phyloP scores from a whole-genome alignment of 352 stramenopile species.

The Phytophthora pinifolia region DNA sequence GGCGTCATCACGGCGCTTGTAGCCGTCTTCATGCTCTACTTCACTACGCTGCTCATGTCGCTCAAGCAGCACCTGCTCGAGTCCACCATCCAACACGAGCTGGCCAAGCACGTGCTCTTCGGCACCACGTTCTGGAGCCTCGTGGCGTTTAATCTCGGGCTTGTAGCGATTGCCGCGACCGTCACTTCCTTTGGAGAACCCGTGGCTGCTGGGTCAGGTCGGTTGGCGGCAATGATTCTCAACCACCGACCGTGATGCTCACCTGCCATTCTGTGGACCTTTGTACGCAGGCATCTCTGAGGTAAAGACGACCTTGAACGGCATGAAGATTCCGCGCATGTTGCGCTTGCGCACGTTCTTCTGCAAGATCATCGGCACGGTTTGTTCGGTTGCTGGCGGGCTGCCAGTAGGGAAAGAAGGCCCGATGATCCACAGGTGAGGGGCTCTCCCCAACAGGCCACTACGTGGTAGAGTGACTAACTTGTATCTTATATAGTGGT shows the following conservation, averaged over 20 bases:
- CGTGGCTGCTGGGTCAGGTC: slow-evolving; percentile 68
- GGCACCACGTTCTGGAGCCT: slow-evolving; percentile 72
- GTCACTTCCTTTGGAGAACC: slow-evolving; percentile 75
- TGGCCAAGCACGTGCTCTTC: slow-evolving; percentile 65
- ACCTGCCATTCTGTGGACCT: no score
- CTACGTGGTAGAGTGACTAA: no score
- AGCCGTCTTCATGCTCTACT: slow-evolving; percentile 82
- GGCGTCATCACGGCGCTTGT: slow-evolving; percentile 75
- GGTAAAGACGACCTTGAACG: slow-evolving; percentile 94
- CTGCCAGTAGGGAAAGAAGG: slow-evolving; percentile 92
- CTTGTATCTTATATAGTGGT: slow-evolving; percentile 35
- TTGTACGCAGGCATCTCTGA: slow-evolving; percentile 78
- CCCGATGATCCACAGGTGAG: slow-evolving; percentile 90
- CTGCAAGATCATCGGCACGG: slow-evolving; percentile 89
- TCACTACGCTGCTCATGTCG: slow-evolving; percentile 63
- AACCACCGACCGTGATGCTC: no score
- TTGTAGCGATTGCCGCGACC: slow-evolving; percentile 74
- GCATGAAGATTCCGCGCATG: slow-evolving; percentile 84
- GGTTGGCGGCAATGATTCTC: no score
- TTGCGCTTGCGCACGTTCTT: slow-evolving; percentile 77
- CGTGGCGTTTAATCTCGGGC: slow-evolving; percentile 63
- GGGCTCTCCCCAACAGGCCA: no score
- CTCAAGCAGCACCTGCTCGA: slow-evolving; percentile 72
- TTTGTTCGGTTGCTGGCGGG: slow-evolving; percentile 81
- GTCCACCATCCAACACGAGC: slow-evolving; percentile 61